Evolutionary conservation across 176 grass and related monocot genomes (phyloP).

Genomic region (Tuctoria greenei): DNA sequence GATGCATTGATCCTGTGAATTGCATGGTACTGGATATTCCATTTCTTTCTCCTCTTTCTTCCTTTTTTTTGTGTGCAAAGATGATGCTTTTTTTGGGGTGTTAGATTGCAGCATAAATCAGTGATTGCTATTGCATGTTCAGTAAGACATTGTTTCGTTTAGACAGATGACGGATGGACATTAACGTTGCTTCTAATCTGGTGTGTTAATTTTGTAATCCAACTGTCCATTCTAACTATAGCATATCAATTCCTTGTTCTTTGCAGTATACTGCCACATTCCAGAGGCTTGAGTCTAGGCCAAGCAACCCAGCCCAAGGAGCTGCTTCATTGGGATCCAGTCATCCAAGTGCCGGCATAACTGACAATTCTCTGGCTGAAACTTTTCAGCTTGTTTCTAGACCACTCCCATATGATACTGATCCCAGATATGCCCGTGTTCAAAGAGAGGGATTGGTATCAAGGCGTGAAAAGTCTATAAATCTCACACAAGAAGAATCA

Average conservation of each 20-base stretch:
- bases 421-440: slow-evolving; percentile 63
- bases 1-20: background rate
- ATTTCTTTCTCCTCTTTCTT: too few species aligned
- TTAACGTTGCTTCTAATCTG: background rate
- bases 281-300: slow-evolving; percentile 74
- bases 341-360: slow-evolving; percentile 39
- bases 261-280: slow-evolving; percentile 72
- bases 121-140: background rate
- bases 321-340: slow-evolving; percentile 41
- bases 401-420: slow-evolving; percentile 64
- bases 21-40: slow-evolving; percentile 1
- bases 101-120: background rate
- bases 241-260: background rate
- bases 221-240: slow-evolving; percentile 13
- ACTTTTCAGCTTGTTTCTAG: slow-evolving; percentile 77
- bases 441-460: slow-evolving; percentile 85
- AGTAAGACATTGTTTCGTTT: background rate
- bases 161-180: background rate
- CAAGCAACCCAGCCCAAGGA: slow-evolving; percentile 55
- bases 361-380: slow-evolving; percentile 53
- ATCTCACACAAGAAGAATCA: slow-evolving; percentile 68
- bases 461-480: slow-evolving; percentile 80
- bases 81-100: background rate
- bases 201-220: background rate
- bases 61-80: too few species aligned